Base-by-base conservation (phyloP, 306 rosid genomes). In the Lathyrus oleraceus region DNA sequence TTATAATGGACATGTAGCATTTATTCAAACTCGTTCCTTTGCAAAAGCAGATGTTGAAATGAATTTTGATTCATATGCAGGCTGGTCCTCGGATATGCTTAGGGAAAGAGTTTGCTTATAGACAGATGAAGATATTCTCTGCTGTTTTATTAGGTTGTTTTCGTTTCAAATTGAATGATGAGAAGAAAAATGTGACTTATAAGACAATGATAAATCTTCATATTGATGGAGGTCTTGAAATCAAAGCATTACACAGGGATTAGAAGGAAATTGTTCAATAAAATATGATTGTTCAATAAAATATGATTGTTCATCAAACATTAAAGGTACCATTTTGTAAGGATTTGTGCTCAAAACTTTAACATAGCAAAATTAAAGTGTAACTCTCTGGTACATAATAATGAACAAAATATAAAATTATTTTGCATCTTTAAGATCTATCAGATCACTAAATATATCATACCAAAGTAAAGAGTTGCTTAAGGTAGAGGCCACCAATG, bases 41-140 rank as follows among this genome's bases (percentile, higher is more conserved):
- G 52, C 2, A 45, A 48, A 15, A 5, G 20, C 15, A 48, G 13
- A 8, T 42, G 25, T 43, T 76, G 10, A 62, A 42, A 47, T 62
- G 42, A 59, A 49, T 67, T 65, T 61, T 10, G 15, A 35, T 27
- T 63, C 30, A 63, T 35, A 57, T 75, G 72, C 96, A 88, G 96
- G 96, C 96, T 0, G 96, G 97, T 27, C 96, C 87, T 2, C 72
- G 97, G 53, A 83, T 93, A 25, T 93, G 98, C 72, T 84, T 93
- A 0, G 98, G 97, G 40, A 93, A 81, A 68, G 96, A 90, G 79
- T 93, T 93, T 79, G 96, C 98, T 62, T 88, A 86, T 47, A 85
- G 93, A 75, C 96, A 93, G 67, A 82, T 93, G 89, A 90, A 93
- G 84, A 93, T 90, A 79, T 76, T 93, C 51, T 67, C 83, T 27